Evolutionary conservation across 2,329 filamentous ascomycete species (phyloP).

Genomic region (Fusarium austroafricanum): DNA sequence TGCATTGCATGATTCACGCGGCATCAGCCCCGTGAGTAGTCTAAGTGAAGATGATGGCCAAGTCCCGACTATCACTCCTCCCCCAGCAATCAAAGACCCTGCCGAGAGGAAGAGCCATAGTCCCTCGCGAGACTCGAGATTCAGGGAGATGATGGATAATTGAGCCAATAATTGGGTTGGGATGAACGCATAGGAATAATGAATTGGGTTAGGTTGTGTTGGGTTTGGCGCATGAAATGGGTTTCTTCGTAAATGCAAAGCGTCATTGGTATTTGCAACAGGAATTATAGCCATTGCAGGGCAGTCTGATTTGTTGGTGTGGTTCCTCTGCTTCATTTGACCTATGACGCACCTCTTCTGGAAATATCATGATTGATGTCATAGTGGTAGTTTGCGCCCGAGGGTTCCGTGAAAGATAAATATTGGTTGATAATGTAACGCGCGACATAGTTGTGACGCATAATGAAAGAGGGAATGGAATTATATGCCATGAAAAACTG

Average conservation of each 20-base stretch:
- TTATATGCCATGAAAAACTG: not conserved
- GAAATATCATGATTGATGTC: not conserved
- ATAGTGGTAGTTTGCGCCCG: not conserved
- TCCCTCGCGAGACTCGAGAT: slow-evolving; percentile 68
- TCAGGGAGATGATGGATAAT: slow-evolving; percentile 65
- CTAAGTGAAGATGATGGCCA: slow-evolving; percentile 41
- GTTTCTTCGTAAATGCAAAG: not conserved
- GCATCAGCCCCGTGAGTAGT: slow-evolving; percentile 55
- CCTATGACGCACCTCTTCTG: slow-evolving; percentile 16
- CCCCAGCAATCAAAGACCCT: slow-evolving; percentile 51
- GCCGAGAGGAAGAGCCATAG: slow-evolving; percentile 58
- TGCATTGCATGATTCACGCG: slow-evolving; percentile 47
- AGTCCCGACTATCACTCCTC: slow-evolving; percentile 51
- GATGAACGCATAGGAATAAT: not conserved
- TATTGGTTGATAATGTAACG: not conserved
- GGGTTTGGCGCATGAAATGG: slow-evolving; percentile 4
- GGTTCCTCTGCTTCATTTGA: not conserved
- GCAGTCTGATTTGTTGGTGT: not conserved
- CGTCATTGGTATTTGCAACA: not conserved
- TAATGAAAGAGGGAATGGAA: not conserved
- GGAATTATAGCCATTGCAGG: not conserved
- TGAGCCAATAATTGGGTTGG: slow-evolving; percentile 20
- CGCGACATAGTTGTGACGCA: too few relatives aligned
- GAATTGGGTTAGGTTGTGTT: not conserved
- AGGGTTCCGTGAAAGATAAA: not conserved